These are phyloP conservation scores for Delonix regia DNA, from an alignment of 306 rosid genomes.

Conservation along the genomic window DNA sequence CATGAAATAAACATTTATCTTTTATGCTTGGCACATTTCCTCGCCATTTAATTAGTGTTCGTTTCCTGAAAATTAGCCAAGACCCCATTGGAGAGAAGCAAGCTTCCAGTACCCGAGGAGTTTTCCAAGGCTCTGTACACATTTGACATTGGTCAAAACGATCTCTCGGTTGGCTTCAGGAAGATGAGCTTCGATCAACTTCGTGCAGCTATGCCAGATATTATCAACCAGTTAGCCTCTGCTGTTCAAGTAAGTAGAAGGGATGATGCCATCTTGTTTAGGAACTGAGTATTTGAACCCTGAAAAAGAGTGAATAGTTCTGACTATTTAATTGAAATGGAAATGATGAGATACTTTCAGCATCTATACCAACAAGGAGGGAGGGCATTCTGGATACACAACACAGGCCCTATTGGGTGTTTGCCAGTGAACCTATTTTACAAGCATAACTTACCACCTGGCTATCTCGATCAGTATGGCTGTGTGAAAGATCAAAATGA, in stretches of 20 bases:
- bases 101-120: slow-evolving; percentile 76
- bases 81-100: slow-evolving; percentile 51
- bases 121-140: slow-evolving; percentile 84
- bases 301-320: background rate
- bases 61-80: slow-evolving; percentile 55
- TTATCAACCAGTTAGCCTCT: slow-evolving; percentile 69
- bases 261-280: background rate
- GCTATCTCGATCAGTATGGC: slow-evolving; percentile 61
- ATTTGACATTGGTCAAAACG: slow-evolving; percentile 92
- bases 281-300: background rate
- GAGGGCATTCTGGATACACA: slow-evolving; percentile 70
- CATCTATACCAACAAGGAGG: slow-evolving; percentile 56
- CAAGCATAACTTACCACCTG: slow-evolving; percentile 55
- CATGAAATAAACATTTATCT: background rate
- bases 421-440: slow-evolving; percentile 56
- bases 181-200: slow-evolving; percentile 66
- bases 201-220: slow-evolving; percentile 71
- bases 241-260: slow-evolving; percentile 71
- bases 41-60: background rate
- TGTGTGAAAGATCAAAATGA: slow-evolving; percentile 65
- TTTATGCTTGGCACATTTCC: background rate
- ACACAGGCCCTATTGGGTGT: slow-evolving; percentile 69
- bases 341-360: slow-evolving; percentile 30
- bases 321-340: background rate
- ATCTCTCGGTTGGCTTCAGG: slow-evolving; percentile 81